Evolutionary conservation across 148 eudicot species (phyloP).

Genomic region (Rhododendron williamsianum): DNA sequence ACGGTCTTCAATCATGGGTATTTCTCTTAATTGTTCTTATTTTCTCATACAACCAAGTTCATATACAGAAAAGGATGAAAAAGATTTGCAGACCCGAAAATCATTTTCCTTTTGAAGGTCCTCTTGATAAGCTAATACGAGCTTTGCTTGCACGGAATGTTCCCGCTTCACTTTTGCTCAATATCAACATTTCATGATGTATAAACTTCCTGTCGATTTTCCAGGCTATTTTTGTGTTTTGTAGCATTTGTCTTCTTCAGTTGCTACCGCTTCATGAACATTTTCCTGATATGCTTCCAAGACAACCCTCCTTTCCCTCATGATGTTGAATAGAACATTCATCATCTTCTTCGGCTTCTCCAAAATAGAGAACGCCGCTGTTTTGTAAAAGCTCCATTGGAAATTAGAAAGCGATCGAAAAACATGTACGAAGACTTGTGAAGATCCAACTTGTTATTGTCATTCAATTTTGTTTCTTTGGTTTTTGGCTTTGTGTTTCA

Average conservation of each 20-base stretch:
- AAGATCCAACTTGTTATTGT: background rate
- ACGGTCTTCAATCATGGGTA: background rate
- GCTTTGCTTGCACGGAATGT: background rate
- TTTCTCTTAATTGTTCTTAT: background rate
- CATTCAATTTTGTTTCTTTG: background rate
- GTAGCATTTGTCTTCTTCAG: background rate
- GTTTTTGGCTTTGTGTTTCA: background rate
- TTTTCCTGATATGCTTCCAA: background rate
- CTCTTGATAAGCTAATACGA: background rate
- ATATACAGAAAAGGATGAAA: background rate
- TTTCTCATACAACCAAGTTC: background rate
- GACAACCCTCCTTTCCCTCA: too few species aligned
- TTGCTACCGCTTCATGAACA: background rate
- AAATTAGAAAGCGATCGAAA: background rate
- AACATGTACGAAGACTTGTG: background rate
- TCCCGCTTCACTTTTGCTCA: background rate
- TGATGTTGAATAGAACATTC: too few species aligned
- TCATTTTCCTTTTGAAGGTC: background rate
- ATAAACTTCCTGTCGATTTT: background rate
- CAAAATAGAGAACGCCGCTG: background rate
- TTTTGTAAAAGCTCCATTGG: background rate
- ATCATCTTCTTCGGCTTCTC: background rate
- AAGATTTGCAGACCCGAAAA: background rate
- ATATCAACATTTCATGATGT: background rate
- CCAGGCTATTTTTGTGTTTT: background rate